A percentile compares a stretch with the other conserved stretches of the same genome.
phyloP scores from a whole-genome alignment of 768 basidiomycete species.

The Psilocybe cubensis region DNA sequence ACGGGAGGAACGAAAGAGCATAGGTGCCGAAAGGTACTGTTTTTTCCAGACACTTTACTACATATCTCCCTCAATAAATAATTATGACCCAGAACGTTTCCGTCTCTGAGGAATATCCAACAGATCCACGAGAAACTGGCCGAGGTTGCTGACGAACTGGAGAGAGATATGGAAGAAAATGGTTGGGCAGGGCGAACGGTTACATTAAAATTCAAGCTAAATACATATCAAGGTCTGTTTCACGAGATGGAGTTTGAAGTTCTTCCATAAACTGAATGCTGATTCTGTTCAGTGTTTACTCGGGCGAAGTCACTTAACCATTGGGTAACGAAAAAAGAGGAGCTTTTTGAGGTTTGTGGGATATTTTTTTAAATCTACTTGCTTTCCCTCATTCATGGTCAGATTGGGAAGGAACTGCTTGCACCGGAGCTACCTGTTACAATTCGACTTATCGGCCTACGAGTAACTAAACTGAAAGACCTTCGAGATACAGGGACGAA shows the following conservation, averaged over 20 bases:
- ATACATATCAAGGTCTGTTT: conserved; percentile 77
- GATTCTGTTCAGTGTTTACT: conserved; percentile 60
- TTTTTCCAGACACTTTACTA: background rate
- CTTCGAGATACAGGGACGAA: conserved; percentile 47
- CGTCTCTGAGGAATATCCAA: conserved; percentile 62
- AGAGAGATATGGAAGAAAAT: conserved; percentile 73
- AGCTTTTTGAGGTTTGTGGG: conserved; percentile 69
- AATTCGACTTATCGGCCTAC: conserved; percentile 84
- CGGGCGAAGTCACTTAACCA: conserved; percentile 80
- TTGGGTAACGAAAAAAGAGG: conserved; percentile 80
- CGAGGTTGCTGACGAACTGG: conserved; percentile 81
- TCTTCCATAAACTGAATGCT: background rate
- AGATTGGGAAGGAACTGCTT: conserved; percentile 85
- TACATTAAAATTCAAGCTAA: conserved; percentile 91
- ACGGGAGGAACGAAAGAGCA: conserved; percentile 88
- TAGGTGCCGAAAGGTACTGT: conserved; percentile 83
- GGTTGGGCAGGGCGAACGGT: conserved; percentile 90
- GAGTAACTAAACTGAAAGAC: conserved; percentile 90
- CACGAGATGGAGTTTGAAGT: background rate
- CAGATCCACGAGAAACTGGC: conserved; percentile 78
- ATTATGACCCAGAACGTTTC: conserved; percentile 65
- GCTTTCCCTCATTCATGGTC: conserved; percentile 8
- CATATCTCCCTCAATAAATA: background rate
- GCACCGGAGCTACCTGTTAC: conserved; percentile 79
- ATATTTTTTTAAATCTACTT: background rate